Evolutionary conservation across 352 stramenopile genomes (phyloP).

Genomic region (Phytopythium vexans): DNA sequence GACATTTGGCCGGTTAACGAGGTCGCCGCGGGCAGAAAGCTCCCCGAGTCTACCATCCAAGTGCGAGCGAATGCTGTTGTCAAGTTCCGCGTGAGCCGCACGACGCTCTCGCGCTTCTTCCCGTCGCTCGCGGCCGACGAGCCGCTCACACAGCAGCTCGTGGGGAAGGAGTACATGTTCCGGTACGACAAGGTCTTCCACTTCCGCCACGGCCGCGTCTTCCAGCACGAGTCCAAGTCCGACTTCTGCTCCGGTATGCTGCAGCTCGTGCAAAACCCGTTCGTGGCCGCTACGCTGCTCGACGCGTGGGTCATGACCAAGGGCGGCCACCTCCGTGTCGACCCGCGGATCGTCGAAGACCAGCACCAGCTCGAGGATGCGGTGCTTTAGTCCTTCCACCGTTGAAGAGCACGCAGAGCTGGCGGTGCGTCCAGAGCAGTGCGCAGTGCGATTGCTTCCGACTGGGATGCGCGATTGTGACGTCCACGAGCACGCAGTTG

Average conservation of each 20-base stretch:
- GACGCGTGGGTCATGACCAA: conserved; percentile 56
- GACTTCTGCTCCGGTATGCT: conserved; percentile 53
- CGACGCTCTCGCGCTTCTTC: conserved; percentile 45
- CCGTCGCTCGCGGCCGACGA: conserved; percentile 51
- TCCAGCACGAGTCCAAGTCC: conserved; percentile 53
- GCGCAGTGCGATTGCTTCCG: conserved; percentile 31
- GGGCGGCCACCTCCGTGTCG: conserved; percentile 47
- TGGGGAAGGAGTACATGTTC: conserved; percentile 55
- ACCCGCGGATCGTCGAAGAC: conserved; percentile 38
- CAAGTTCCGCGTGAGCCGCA: conserved; percentile 38
- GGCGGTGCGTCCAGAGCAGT: conserved; percentile 25
- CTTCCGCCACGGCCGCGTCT: conserved; percentile 39
- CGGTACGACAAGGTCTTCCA: conserved; percentile 77
- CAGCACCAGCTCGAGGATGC: conserved; percentile 34
- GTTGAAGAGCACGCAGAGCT: conserved; percentile 42
- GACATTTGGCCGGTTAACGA: conserved; percentile 21
- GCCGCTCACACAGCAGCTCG: conserved; percentile 41
- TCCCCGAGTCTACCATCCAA: conserved; percentile 18
- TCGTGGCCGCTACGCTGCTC: conserved; percentile 49
- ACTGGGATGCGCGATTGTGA: conserved; percentile 32
- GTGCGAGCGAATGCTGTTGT: conserved; percentile 36
- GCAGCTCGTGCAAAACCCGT: conserved; percentile 45
- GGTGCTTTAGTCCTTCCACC: conserved; percentile 14
- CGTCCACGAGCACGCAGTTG: conserved; percentile 34
- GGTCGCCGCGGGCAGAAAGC: not conserved